phyloP scores from a whole-genome alignment of 441 rosid species.

The Bocquillonia castaneifolia region DNA sequence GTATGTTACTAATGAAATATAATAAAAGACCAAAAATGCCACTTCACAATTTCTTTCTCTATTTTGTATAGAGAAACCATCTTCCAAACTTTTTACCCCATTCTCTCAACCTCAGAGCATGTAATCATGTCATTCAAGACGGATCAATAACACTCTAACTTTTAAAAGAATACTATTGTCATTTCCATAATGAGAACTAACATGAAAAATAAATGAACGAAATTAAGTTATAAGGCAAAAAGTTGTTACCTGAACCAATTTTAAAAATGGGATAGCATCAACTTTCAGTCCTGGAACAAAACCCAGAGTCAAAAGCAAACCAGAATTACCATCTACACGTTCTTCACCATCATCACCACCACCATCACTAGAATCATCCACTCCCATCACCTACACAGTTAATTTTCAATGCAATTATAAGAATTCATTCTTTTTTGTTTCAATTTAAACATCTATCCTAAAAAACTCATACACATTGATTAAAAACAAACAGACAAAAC shows the following conservation, averaged over 20 bases:
- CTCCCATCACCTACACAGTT: conserved; percentile 38
- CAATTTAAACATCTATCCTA: neutral
- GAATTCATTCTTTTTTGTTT: neutral
- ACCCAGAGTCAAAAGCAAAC: conserved; percentile 65
- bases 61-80: neutral
- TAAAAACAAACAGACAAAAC: conserved; percentile 32
- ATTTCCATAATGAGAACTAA: neutral
- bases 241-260: conserved; percentile 28
- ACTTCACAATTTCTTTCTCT: neutral
- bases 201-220: neutral
- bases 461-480: neutral
- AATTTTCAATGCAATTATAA: neutral
- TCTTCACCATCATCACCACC: conserved; percentile 9
- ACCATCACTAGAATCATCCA: conserved; percentile 2
- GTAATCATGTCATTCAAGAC: neutral
- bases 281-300: conserved; percentile 80
- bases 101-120: conserved; percentile 2
- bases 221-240: neutral
- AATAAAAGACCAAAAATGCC: neutral
- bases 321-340: conserved; percentile 15
- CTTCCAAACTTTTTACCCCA: neutral
- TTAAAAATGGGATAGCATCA: conserved; percentile 52
- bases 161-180: neutral
- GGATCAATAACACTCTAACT: neutral
- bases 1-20: neutral